These are phyloP conservation scores for Phytopythium aichiense DNA, from an alignment of 352 stramenopile genomes.

Conservation along the genomic window DNA sequence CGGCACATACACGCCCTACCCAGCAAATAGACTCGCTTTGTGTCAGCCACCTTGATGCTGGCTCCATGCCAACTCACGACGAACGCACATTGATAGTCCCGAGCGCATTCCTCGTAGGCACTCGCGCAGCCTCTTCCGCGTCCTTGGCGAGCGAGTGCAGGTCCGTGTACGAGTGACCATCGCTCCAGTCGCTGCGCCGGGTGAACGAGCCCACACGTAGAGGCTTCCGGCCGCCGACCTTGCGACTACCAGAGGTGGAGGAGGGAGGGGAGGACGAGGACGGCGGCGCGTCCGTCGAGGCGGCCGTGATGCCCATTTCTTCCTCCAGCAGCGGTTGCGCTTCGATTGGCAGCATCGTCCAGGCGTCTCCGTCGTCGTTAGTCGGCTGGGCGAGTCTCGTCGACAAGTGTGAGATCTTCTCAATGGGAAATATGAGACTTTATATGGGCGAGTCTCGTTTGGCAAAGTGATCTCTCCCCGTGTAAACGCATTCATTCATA, in stretches of 20 bases:
- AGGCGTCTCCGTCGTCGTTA: not conserved
- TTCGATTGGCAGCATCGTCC: conserved; percentile 25
- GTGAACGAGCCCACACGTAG: not conserved
- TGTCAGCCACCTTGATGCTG: not conserved
- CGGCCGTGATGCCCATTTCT: conserved; percentile 19
- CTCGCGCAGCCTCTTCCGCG: conserved; percentile 5
- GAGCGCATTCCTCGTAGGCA: conserved; percentile 26
- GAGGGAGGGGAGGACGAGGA: not conserved
- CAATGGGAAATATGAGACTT: not conserved
- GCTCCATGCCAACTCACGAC: too few species aligned
- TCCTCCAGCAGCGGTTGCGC: conserved; percentile 36
- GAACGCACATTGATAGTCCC: conserved; percentile 36
- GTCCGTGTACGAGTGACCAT: conserved; percentile 35
- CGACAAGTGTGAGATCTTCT: not conserved
- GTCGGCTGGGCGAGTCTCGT: not conserved
- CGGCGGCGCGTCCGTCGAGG: not conserved
- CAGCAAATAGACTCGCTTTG: not conserved
- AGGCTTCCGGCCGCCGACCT: not conserved
- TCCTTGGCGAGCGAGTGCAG: conserved; percentile 24
- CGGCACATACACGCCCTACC: conserved; percentile 78
- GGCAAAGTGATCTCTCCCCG: not conserved
- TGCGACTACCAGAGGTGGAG: not conserved
- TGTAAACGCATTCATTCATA: not conserved
- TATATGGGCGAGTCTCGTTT: not conserved
- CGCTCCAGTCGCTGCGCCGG: not conserved